phyloP scores from a whole-genome alignment of 106 monocot genomes.

The Acorus calamus region DNA sequence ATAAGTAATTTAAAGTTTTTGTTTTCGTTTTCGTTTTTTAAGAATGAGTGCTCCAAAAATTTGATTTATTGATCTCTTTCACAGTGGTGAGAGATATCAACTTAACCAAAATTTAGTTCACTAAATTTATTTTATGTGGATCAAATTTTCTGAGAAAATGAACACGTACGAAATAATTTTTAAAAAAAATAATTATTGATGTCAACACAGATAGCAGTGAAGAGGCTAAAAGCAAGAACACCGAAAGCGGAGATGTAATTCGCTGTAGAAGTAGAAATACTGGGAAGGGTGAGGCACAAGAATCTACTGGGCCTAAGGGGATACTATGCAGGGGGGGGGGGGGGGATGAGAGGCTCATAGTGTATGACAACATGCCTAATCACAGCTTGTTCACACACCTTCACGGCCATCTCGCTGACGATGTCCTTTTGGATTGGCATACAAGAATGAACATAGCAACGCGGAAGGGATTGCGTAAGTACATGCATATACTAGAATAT shows the following conservation, averaged over 20 bases:
- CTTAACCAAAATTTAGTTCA: too few species aligned
- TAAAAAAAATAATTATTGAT: not conserved
- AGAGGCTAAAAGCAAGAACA: conserved; percentile 44
- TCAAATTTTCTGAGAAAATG: too few species aligned
- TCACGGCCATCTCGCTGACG: conserved; percentile 5
- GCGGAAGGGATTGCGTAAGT: conserved; percentile 24
- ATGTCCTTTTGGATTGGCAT: conserved; percentile 8
- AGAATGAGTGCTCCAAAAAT: too few species aligned
- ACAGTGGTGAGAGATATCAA: too few species aligned
- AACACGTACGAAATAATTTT: too few species aligned
- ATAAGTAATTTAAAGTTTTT: not conserved
- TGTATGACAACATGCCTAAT: conserved; percentile 67
- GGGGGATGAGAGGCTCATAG: conserved; percentile 36
- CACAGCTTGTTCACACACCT: conserved; percentile 48
- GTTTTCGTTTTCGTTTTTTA: not conserved
- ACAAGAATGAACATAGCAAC: conserved; percentile 20
- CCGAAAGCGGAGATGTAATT: conserved; percentile 54
- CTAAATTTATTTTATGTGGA: too few species aligned
- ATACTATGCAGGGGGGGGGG: conserved; percentile 27
- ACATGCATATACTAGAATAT: not conserved
- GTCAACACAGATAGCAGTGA: conserved; percentile 44
- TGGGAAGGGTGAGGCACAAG: conserved; percentile 45
- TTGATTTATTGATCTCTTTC: too few species aligned
- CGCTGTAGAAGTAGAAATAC: conserved; percentile 43
- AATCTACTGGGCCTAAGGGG: conserved; percentile 47